phyloP scores from a whole-genome alignment of 2,329 filamentous ascomycete species.

The Exophiala dermatitidis region DNA sequence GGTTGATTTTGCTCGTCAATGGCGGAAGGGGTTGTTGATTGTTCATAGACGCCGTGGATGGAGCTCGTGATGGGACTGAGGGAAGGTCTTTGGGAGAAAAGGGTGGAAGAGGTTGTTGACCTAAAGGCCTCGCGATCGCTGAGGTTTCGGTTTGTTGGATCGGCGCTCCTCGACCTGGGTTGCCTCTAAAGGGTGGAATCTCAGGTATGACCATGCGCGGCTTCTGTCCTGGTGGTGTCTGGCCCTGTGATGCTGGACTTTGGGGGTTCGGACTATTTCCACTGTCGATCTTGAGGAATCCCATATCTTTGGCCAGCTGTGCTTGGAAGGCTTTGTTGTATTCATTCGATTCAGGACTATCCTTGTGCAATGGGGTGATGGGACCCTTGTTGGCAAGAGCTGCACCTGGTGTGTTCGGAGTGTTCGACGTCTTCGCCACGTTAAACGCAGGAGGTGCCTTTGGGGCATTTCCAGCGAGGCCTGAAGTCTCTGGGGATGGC shows the following conservation, averaged over 20 bases:
- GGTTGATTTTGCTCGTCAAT: conserved; percentile 12
- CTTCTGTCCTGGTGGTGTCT: conserved; percentile 27
- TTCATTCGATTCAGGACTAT: conserved; percentile 35
- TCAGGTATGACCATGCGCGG: conserved; percentile 30
- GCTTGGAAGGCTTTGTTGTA: conserved; percentile 39
- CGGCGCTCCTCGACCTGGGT: conserved; percentile 24
- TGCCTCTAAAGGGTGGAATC: conserved; percentile 32
- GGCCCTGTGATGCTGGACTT: conserved; percentile 1
- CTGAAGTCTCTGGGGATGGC: conserved; percentile 42
- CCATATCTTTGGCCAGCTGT: conserved; percentile 37
- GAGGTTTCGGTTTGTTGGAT: conserved; percentile 23
- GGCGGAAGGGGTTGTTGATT: conserved; percentile 20
- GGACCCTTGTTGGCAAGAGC: conserved; percentile 39
- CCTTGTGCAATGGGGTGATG: conserved; percentile 27
- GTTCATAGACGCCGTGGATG: conserved; percentile 10
- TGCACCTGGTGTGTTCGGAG: conserved; percentile 42
- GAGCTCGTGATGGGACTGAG: conserved; percentile 13
- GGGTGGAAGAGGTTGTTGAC: conserved; percentile 29
- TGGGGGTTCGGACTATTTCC: conserved; percentile 25
- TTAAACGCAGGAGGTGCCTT: not conserved
- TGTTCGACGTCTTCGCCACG: not conserved
- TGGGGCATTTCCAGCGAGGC: not conserved
- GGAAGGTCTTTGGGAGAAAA: conserved; percentile 25
- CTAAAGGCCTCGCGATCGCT: conserved; percentile 23
- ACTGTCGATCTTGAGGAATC: conserved; percentile 33